These are phyloP conservation scores for Microthyrium microscopicum DNA, from an alignment of 2,329 filamentous ascomycete genomes.

Conservation along the genomic window DNA sequence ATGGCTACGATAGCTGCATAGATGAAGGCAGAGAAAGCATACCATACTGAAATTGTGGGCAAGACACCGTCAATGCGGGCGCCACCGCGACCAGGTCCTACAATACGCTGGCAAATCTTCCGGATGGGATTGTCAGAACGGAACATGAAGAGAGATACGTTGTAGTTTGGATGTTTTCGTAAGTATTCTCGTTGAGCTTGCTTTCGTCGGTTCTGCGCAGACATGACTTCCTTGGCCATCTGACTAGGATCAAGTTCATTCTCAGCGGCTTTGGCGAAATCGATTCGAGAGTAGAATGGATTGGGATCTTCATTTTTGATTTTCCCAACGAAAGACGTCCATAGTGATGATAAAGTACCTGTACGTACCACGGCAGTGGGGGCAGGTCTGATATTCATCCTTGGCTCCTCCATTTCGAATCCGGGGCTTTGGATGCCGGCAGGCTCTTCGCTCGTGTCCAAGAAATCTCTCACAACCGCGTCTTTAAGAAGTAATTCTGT, in stretches of 20 bases:
- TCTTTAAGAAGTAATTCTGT: conserved; percentile 96
- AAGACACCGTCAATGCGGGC: conserved; percentile 80
- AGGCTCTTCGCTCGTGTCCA: conserved; percentile 49
- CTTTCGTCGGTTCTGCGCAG: conserved; percentile 65
- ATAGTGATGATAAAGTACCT: conserved; percentile 42
- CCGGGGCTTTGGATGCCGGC: background rate
- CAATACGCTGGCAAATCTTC: conserved; percentile 69
- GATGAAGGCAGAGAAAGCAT: conserved; percentile 80
- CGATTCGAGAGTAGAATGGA: conserved; percentile 79
- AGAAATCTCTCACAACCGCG: conserved; percentile 83
- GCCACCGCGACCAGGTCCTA: conserved; percentile 74
- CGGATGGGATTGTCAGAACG: conserved; percentile 61
- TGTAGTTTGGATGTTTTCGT: conserved; percentile 73
- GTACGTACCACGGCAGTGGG: conserved; percentile 32
- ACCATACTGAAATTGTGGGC: conserved; percentile 82
- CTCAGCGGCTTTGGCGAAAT: conserved; percentile 54
- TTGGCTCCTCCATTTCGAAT: conserved; percentile 11
- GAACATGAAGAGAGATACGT: conserved; percentile 82
- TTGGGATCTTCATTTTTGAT: conserved; percentile 63
- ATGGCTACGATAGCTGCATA: conserved; percentile 91
- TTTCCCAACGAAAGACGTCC: conserved; percentile 40
- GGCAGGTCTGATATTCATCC: conserved; percentile 17
- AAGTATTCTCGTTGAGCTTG: conserved; percentile 85
- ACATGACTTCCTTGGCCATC: conserved; percentile 82
- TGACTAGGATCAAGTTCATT: conserved; percentile 67